Base-by-base conservation (phyloP, 805 yeast genomes). In the Priceomyces haplophilus region DNA sequence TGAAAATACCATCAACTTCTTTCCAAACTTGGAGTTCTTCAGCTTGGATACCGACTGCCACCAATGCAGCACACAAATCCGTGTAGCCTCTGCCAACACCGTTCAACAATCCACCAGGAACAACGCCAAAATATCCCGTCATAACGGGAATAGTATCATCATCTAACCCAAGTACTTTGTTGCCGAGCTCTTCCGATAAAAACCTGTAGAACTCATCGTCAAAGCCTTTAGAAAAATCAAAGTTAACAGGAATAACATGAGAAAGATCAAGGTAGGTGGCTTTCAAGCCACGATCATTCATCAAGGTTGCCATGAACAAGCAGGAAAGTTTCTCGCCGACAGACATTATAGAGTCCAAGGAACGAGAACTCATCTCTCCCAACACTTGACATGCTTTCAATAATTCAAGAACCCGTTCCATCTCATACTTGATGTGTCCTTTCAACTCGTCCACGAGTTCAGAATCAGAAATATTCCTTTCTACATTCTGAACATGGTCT, bases 71-170 rank as follows among this genome's bases (percentile, higher is more conserved):
- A 73, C 99, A 93, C 54, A 93, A 72, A 63, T 93, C 99, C 7
- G 99, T 93, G 66, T 93, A 93, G 30, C 99, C 99, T 59, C 99
- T 82, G 35, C 99, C 99, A 43, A 93, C 96, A 40, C 95, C 88
- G 55, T 85, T 85, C 51, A 93, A 71, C 43, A 93, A 70, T 12
- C 99, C 98, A 50, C 97, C 97, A 25, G 97, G 98, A n/a, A 93
- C 85, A 29, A 80, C 73, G 20, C 99, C 99, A 55, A 93, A 93
- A 63, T 88, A 93, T 2, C 99, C 99, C 23, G 99, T 93, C 44
- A 93, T 74, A 1, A 93, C 97, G 1, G 99, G 99, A 17, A 90
- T 83, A 12, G 76, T 59, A 33, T 56, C 64, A 4, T 56, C 55
- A 13, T 67, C 69, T 25, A 78, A 56, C 11, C 67, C 65, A 32